A percentile compares a stretch with the other conserved stretches of the same genome.
Conservation (phyloP, 2,329 filamentous ascomycete species). For the Fusarium metavorans region DNA sequence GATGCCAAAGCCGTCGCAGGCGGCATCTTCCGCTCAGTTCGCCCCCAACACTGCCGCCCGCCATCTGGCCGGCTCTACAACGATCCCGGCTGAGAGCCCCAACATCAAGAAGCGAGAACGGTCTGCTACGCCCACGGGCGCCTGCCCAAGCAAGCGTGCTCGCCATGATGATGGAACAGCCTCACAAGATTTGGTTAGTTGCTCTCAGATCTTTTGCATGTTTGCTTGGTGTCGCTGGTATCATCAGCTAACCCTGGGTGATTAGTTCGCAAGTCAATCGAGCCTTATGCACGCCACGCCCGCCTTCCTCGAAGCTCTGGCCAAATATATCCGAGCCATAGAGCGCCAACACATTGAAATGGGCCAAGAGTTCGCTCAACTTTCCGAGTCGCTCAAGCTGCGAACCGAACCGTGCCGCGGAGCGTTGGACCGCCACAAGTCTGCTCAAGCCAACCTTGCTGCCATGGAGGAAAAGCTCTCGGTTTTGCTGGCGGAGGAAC, state of each 20-base stretch:
- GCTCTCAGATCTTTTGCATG: background rate
- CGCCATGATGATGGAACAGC: background rate
- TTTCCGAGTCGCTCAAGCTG: background rate
- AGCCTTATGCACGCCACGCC: background rate
- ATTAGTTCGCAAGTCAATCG: background rate
- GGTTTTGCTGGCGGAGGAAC: background rate
- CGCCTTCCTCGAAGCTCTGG: background rate
- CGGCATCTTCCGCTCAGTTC: background rate
- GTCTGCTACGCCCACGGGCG: background rate
- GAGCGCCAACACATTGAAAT: background rate
- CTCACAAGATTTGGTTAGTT: background rate
- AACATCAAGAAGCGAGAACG: constrained; percentile 5
- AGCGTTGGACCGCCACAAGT: background rate
- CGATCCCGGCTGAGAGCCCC: background rate
- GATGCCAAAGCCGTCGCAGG: background rate
- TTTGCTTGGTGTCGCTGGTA: background rate
- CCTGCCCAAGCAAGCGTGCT: background rate
- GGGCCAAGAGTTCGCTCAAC: background rate
- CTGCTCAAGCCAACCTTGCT: background rate
- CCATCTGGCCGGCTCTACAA: background rate
- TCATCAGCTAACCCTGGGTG: background rate
- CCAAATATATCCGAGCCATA: background rate
- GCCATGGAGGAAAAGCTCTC: background rate
- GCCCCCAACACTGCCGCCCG: background rate
- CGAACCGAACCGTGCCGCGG: background rate